phyloP scores from a whole-genome alignment of 2,329 filamentous ascomycete species.

The Neonectria faginata region DNA sequence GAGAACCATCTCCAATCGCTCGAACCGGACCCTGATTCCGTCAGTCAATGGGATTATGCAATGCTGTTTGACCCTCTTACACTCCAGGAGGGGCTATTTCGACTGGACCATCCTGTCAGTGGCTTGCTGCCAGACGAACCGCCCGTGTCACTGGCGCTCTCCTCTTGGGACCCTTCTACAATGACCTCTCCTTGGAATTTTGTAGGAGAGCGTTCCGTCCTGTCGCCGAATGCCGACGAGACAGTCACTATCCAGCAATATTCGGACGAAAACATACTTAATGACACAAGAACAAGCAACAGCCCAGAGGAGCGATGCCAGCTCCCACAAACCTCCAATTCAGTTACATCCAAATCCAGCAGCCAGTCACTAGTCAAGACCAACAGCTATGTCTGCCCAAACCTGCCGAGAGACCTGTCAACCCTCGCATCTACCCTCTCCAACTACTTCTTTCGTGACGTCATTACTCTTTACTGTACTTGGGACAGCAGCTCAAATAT shows the following conservation, averaged over 20 bases:
- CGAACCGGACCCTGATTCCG: slow-evolving; percentile 4
- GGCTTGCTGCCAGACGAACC: background rate
- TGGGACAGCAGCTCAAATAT: slow-evolving; percentile 40
- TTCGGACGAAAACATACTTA: background rate
- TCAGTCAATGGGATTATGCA: slow-evolving; percentile 16
- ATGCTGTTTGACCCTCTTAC: slow-evolving; percentile 2
- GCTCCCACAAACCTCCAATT: background rate
- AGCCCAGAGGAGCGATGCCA: background rate
- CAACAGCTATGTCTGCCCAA: background rate
- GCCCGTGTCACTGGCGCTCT: background rate
- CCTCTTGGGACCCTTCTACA: background rate
- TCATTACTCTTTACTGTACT: slow-evolving; percentile 37
- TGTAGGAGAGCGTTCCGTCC: background rate
- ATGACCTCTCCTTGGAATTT: background rate
- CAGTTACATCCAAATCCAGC: background rate
- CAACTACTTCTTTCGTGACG: slow-evolving; percentile 39
- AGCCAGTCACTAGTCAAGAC: background rate
- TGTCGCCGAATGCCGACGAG: background rate
- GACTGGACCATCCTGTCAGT: slow-evolving; percentile 4
- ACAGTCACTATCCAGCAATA: background rate
- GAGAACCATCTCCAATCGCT: background rate
- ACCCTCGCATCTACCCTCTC: slow-evolving; percentile 30
- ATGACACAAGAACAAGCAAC: too few relatives aligned
- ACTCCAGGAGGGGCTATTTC: slow-evolving; percentile 7
- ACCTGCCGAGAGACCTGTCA: slow-evolving; percentile 21